Evolutionary conservation across 495 filamentous ascomycete species (phyloP).

Genomic region (Tuber calosporum): DNA sequence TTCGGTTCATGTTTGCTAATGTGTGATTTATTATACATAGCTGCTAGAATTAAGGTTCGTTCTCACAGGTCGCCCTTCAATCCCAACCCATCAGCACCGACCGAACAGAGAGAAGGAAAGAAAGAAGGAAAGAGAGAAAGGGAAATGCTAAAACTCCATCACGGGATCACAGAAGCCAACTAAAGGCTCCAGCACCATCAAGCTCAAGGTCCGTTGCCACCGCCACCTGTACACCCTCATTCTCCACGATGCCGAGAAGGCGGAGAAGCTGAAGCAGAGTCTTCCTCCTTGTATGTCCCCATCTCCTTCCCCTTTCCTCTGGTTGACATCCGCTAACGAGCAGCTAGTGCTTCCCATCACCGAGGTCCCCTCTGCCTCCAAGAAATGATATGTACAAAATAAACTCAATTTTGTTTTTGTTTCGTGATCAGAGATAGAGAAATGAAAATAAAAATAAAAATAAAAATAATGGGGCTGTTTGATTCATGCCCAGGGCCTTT

Average conservation of each 20-base stretch:
- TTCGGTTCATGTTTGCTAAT: constrained; percentile 1
- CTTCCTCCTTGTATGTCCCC: constrained; percentile 77
- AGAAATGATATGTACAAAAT: constrained; percentile 26
- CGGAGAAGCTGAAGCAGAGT: constrained; percentile 99
- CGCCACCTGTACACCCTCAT: constrained; percentile 92
- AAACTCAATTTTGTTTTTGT: neutral
- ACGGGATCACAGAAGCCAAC: constrained; percentile 72
- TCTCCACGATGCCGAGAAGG: constrained; percentile 96
- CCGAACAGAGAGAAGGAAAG: neutral
- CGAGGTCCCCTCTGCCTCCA: constrained; percentile 53
- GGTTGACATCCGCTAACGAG: neutral
- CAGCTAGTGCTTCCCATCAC: constrained; percentile 61
- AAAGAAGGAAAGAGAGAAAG: constrained; percentile 12
- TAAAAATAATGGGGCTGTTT: neutral
- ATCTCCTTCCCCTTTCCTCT: neutral
- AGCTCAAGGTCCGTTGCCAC: constrained; percentile 99
- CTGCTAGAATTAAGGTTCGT: constrained; percentile 42
- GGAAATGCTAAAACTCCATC: constrained; percentile 43
- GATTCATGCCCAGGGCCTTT: neutral
- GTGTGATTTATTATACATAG: constrained; percentile 19
- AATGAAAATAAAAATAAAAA: constrained; percentile 10
- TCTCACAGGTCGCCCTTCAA: neutral
- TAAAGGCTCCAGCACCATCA: constrained; percentile 76
- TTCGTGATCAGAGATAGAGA: neutral
- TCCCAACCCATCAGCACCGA: neutral